phyloP scores from a whole-genome alignment of 305 asterid species.

The Fraxinus sp. region DNA sequence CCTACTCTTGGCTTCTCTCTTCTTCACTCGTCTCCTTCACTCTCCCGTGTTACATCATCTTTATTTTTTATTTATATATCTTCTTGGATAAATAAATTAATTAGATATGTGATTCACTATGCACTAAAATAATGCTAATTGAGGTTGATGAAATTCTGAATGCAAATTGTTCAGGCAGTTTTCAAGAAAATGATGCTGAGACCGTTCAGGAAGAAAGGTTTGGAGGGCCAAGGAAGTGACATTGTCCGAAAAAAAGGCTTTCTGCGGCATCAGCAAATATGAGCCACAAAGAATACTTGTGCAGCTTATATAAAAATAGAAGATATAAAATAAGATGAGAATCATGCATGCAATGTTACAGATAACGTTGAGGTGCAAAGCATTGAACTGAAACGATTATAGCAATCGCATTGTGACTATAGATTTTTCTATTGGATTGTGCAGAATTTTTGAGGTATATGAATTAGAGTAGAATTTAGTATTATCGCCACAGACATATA shows the following conservation, averaged over 20 bases:
- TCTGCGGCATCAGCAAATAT: not conserved
- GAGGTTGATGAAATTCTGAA: not conserved
- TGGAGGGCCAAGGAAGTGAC: not conserved
- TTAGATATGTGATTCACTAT: not conserved
- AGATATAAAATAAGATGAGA: not conserved
- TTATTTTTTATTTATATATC: not conserved
- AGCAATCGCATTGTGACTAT: not conserved
- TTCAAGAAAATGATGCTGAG: not conserved
- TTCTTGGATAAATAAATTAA: not conserved
- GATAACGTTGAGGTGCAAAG: not conserved
- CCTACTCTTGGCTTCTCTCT: not conserved
- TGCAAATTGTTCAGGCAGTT: not conserved
- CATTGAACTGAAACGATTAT: not conserved
- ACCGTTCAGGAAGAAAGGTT: not conserved
- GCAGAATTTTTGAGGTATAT: not conserved
- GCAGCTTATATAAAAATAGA: not conserved
- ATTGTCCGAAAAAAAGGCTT: not conserved
- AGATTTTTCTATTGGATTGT: not conserved
- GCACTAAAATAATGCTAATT: not conserved
- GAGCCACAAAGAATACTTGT: not conserved
- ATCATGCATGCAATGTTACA: not conserved
- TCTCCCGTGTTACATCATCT: not conserved
- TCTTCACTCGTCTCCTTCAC: not conserved
- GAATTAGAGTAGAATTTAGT: not conserved
- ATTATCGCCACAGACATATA: not conserved